Evolutionary conservation across 495 filamentous ascomycete genomes (phyloP).

Genomic region (Paragyromitra xinjiangensis): DNA sequence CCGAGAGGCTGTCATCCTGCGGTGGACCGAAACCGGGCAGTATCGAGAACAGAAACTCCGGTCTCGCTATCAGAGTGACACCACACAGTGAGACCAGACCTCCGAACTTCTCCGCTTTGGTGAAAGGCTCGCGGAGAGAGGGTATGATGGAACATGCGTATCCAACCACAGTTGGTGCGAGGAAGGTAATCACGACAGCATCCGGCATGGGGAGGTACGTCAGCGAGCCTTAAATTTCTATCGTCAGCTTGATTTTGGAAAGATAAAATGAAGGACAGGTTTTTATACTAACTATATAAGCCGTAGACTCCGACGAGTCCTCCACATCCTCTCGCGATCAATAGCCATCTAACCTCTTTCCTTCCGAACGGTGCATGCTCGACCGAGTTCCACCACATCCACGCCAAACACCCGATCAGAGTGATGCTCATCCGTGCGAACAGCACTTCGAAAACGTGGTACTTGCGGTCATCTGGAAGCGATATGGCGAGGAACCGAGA

Average conservation of each 20-base stretch:
- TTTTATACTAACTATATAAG: slow-evolving; percentile 67
- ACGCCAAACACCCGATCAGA: slow-evolving; percentile 68
- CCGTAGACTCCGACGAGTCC: slow-evolving; percentile 91
- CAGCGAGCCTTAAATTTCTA: slow-evolving; percentile 67
- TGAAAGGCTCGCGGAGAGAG: slow-evolving; percentile 76
- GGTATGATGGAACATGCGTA: slow-evolving; percentile 81
- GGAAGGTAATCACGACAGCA: slow-evolving; percentile 90
- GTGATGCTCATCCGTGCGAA: slow-evolving; percentile 87
- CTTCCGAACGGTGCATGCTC: slow-evolving; percentile 75
- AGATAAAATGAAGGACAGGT: background rate
- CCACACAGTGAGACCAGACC: slow-evolving; percentile 78
- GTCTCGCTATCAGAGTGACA: slow-evolving; percentile 84
- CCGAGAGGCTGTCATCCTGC: background rate
- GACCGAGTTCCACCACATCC: slow-evolving; percentile 76
- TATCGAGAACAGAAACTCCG: slow-evolving; percentile 67
- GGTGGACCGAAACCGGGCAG: slow-evolving; percentile 22
- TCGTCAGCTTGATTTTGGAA: slow-evolving; percentile 3
- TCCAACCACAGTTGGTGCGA: slow-evolving; percentile 78
- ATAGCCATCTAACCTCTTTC: slow-evolving; percentile 69
- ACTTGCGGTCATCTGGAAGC: slow-evolving; percentile 65
- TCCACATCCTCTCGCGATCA: slow-evolving; percentile 72
- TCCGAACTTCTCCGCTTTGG: slow-evolving; percentile 77
- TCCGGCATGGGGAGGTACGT: slow-evolving; percentile 88
- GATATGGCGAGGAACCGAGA: slow-evolving; percentile 77
- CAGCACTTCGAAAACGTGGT: slow-evolving; percentile 88